A percentile compares a stretch with the other conserved stretches of the same genome.
phyloP scores from a whole-genome alignment of 2,329 filamentous ascomycete genomes.

The Verruconis gallopava region DNA sequence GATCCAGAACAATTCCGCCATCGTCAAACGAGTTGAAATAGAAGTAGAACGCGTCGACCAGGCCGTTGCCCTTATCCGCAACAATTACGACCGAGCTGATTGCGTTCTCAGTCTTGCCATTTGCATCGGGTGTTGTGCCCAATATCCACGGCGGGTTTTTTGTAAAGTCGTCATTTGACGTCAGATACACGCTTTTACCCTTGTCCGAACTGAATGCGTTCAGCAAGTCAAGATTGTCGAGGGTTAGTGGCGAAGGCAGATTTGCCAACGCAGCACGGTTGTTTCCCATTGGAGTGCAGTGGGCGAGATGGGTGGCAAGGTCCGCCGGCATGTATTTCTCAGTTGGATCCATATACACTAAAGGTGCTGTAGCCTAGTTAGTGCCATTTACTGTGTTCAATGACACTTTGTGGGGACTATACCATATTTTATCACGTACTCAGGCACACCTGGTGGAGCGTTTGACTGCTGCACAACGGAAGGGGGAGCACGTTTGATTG shows the following conservation, averaged over 20 bases:
- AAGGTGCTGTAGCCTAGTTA: conserved; percentile 21
- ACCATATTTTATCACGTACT: conserved; percentile 11
- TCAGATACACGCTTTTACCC: conserved; percentile 28
- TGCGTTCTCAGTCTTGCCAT: conserved; percentile 38
- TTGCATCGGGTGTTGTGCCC: conserved; percentile 40
- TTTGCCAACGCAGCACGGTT: conserved; percentile 18
- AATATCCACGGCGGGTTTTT: conserved; percentile 30
- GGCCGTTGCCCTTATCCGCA: conserved; percentile 40
- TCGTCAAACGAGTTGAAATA: conserved; percentile 48
- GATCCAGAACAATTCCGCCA: conserved; percentile 36
- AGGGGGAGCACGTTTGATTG: neutral
- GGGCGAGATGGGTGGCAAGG: conserved; percentile 26
- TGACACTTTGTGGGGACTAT: no score
- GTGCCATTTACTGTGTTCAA: no score
- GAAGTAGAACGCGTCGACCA: conserved; percentile 49
- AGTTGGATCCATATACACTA: conserved; percentile 31
- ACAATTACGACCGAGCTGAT: conserved; percentile 42
- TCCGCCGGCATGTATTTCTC: conserved; percentile 34
- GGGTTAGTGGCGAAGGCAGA: conserved; percentile 13
- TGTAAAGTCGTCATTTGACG: conserved; percentile 30
- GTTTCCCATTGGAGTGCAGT: conserved; percentile 28
- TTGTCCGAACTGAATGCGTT: conserved; percentile 19
- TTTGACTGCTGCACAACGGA: conserved; percentile 2
- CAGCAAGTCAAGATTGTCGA: conserved; percentile 31
- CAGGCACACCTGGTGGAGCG: conserved; percentile 8